Conservation (phyloP, 2,329 filamentous ascomycete genomes). For the Talaromyces marneffei region DNA sequence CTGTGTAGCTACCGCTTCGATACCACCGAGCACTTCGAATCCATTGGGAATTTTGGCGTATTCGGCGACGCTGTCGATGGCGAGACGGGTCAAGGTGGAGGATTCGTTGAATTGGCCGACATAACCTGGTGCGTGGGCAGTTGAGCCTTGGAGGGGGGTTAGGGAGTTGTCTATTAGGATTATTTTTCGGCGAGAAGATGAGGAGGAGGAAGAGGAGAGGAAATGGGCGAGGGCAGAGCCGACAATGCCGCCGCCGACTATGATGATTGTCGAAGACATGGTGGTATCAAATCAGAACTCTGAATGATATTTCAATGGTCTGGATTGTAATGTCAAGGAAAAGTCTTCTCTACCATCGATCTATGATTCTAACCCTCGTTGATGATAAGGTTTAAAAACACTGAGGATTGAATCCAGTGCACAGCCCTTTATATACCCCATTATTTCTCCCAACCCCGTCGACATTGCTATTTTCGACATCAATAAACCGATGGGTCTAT, state of each 20-base stretch:
- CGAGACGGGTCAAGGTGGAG: constrained; percentile 25
- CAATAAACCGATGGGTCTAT: neutral
- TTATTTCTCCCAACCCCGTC: neutral
- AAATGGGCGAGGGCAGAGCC: constrained; percentile 30
- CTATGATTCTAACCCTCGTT: neutral
- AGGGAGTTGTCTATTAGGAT: constrained; percentile 26
- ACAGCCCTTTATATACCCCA: neutral
- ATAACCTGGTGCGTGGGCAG: constrained; percentile 30
- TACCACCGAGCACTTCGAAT: constrained; percentile 24
- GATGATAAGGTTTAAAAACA: neutral
- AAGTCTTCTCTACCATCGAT: neutral
- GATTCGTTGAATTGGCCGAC: constrained; percentile 33
- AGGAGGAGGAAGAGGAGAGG: constrained; percentile 24
- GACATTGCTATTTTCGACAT: neutral
- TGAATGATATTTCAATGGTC: neutral
- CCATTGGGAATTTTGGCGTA: constrained; percentile 25
- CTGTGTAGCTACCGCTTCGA: constrained; percentile 22
- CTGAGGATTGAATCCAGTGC: neutral
- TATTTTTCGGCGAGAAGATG: constrained; percentile 15
- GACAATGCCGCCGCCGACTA: constrained; percentile 30
- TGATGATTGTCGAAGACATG: neutral
- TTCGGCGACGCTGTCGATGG: constrained; percentile 27
- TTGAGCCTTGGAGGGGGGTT: constrained; percentile 25
- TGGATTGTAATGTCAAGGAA: neutral
- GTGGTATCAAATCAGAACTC: neutral